Conservation (phyloP, 495 filamentous ascomycete genomes). For the Penicillium pancosmium region DNA sequence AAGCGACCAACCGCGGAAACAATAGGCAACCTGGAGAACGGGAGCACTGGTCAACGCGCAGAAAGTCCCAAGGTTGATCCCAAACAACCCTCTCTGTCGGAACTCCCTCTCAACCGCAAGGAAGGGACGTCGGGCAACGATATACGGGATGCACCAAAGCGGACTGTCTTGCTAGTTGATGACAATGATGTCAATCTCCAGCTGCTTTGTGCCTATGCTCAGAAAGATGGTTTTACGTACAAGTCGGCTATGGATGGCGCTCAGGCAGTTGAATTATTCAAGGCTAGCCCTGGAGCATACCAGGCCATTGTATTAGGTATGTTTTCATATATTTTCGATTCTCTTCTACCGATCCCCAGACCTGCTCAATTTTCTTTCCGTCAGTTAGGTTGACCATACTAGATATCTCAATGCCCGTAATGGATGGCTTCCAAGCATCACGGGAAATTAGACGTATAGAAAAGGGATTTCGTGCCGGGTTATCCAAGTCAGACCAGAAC, state of each 20-base stretch:
- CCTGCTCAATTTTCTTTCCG: no score
- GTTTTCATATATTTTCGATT: no score
- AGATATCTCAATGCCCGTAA: slow-evolving; percentile 85
- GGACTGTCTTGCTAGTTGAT: slow-evolving; percentile 33
- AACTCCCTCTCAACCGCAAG: not conserved
- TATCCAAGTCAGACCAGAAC: slow-evolving; percentile 1
- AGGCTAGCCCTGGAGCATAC: slow-evolving; percentile 17
- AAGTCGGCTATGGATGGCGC: slow-evolving; percentile 52
- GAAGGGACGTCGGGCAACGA: not conserved
- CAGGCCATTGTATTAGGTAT: no score
- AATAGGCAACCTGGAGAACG: slow-evolving; percentile 5
- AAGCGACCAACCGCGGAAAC: slow-evolving; percentile 25
- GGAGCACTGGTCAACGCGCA: no score
- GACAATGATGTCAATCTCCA: slow-evolving; percentile 44
- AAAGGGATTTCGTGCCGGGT: slow-evolving; percentile 39
- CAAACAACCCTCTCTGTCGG: not conserved
- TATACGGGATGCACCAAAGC: not conserved
- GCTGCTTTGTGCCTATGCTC: slow-evolving; percentile 38
- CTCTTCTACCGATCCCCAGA: no score
- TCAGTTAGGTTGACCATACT: not conserved
- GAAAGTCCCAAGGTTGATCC: not conserved
- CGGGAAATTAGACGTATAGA: slow-evolving; percentile 67
- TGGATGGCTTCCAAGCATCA: slow-evolving; percentile 81
- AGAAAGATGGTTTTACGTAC: slow-evolving; percentile 34
- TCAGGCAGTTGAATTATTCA: slow-evolving; percentile 54